Base-by-base conservation (phyloP, 2,329 filamentous ascomycete genomes). In the Colletotrichum sansevieriae region DNA sequence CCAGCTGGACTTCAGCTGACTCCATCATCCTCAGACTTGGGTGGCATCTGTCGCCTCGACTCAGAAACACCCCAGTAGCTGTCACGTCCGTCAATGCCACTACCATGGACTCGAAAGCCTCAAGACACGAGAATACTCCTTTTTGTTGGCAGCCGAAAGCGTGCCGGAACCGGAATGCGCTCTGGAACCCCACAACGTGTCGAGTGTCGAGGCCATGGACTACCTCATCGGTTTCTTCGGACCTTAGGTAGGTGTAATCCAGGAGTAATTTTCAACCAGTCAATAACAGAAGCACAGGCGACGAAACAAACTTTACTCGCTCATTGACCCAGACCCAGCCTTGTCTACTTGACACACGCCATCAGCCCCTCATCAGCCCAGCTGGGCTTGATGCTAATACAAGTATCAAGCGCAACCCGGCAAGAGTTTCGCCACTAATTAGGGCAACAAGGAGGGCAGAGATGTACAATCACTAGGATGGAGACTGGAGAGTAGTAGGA, bases 271-370 rank as follows among this genome's bases (percentile, higher is more conserved):
- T 52, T 49, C n/a, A 35, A 13, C 37, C 20, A 25, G 49, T 47
- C 49, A 18, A 35, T 29, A 15, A 60, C 15, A 52, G 47, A 51
- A 37, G 22, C 35, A 56, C 44, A n/a, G 11, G 15, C 51, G 49
- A 56, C 55, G n/a, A 68, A 68, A 69, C 55, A 65, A 51, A 60
- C 35, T 69, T 69, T 68, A 60, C 29, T 20, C 22, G 20, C 29
- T 52, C 22, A 15, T 35, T 20, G 52, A 33, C 43, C 41, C n/a
- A 33, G 47, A 33, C 43, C 41, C n/a, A 33, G 47, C 25, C 35
- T 29, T n/a, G 12, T 65, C 55, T 60, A 68, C 22, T 18, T 68
- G 65, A 68, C 25, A 63, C 64, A 65, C n/a, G 41, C 18, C 18
- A 18, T 18, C 18, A 18, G 18, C 18, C 18, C 18, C 18, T 44